Conservation (phyloP, 2,329 filamentous ascomycete species). For the Penicillium verrucosum region DNA sequence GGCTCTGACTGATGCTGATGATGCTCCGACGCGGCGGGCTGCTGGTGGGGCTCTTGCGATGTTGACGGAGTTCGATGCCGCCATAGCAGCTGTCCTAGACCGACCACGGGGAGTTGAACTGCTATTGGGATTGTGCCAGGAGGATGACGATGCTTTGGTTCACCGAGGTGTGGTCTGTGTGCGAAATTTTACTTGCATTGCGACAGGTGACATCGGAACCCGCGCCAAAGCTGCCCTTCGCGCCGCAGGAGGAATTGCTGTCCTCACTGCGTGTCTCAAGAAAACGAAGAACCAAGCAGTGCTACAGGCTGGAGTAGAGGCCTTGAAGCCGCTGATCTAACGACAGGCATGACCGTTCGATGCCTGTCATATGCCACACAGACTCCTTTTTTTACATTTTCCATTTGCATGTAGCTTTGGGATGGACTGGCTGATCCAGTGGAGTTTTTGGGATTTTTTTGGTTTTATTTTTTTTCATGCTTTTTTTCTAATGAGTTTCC, state of each 20-base stretch:
- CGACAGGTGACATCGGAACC: constrained; percentile 63
- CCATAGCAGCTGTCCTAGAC: constrained; percentile 67
- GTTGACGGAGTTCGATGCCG: constrained; percentile 73
- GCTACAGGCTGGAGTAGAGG: constrained; percentile 67
- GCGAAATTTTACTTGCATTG: constrained; percentile 64
- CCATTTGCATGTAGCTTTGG: constrained; percentile 11
- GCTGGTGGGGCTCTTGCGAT: constrained; percentile 86
- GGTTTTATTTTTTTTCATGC: background rate
- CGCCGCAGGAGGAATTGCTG: constrained; percentile 61
- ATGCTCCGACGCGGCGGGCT: constrained; percentile 72
- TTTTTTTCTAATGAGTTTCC: constrained; percentile 4
- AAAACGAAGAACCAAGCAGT: constrained; percentile 67
- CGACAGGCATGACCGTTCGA: constrained; percentile 1
- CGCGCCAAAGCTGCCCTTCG: constrained; percentile 60
- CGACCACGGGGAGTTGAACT: constrained; percentile 69
- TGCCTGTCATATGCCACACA: constrained; percentile 4
- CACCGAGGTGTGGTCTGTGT: constrained; percentile 72
- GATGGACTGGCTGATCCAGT: background rate
- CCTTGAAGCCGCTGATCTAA: constrained; percentile 65
- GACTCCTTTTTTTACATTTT: constrained; percentile 8
- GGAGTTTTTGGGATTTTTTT: constrained; percentile 3
- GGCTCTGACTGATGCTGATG: constrained; percentile 82
- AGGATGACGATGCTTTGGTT: constrained; percentile 54
- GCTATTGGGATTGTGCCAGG: constrained; percentile 75
- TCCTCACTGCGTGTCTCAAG: constrained; percentile 67